phyloP scores from a whole-genome alignment of 2,329 filamentous ascomycete genomes.

The Chaetomium sp. region DNA sequence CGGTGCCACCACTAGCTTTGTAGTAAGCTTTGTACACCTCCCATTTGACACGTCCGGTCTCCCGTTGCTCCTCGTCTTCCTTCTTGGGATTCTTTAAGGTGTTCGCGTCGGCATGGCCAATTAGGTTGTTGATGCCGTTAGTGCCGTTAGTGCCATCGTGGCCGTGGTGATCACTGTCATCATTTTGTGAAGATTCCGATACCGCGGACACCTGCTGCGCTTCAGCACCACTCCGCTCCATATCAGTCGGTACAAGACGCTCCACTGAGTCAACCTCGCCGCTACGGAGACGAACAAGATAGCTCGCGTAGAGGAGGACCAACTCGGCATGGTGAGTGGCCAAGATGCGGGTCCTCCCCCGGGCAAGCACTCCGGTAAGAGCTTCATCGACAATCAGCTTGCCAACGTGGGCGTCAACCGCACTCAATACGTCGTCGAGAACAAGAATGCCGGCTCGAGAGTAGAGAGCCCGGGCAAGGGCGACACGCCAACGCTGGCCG shows the following conservation, averaged over 20 bases:
- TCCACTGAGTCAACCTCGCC: conserved; percentile 25
- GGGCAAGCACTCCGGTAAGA: conserved; percentile 43
- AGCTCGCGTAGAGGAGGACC: conserved; percentile 27
- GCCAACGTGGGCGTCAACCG: conserved; percentile 39
- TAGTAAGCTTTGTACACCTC: conserved; percentile 31
- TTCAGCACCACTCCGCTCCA: not conserved
- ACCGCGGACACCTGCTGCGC: not conserved
- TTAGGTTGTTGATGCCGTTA: not conserved
- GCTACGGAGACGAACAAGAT: conserved; percentile 26
- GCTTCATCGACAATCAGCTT: conserved; percentile 45
- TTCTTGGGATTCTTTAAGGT: conserved; percentile 8
- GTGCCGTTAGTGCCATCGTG: not conserved
- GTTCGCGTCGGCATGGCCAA: not conserved
- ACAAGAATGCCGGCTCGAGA: conserved; percentile 38
- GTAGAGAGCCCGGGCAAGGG: conserved; percentile 41
- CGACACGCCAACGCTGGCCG: conserved; percentile 41
- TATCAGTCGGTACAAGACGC: conserved; percentile 8
- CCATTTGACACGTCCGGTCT: conserved; percentile 30
- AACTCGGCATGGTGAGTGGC: conserved; percentile 47
- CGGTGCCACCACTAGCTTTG: conserved; percentile 25
- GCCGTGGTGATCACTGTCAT: not conserved
- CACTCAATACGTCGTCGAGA: conserved; percentile 46
- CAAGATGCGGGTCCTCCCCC: conserved; percentile 54
- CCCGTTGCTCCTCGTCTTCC: conserved; percentile 26
- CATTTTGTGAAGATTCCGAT: not conserved